Evolutionary conservation across 2,329 filamentous ascomycete species (phyloP).

Genomic region (Coniella lustricola): DNA sequence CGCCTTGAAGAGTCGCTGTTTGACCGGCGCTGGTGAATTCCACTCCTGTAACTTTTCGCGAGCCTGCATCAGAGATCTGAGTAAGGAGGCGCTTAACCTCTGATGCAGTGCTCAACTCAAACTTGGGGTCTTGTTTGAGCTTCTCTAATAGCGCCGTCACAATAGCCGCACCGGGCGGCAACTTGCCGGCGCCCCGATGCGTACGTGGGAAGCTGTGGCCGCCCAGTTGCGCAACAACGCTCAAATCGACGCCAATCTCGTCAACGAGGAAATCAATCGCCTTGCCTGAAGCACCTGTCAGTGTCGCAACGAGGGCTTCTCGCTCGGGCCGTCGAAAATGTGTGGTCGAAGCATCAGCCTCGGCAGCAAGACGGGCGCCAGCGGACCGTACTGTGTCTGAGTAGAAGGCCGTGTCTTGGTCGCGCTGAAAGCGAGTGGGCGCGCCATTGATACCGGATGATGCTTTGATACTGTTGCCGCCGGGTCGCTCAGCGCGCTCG

Average conservation of each 20-base stretch:
- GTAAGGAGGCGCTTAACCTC: slow-evolving; percentile 46
- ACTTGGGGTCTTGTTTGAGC: slow-evolving; percentile 41
- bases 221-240: slow-evolving; percentile 50
- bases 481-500: slow-evolving; percentile 52
- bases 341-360: slow-evolving; percentile 17
- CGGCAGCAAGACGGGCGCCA: slow-evolving; percentile 33
- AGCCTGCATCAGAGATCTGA: slow-evolving; percentile 10
- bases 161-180: slow-evolving; percentile 53
- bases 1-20: slow-evolving; percentile 36
- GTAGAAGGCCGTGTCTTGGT: slow-evolving; percentile 36
- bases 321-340: slow-evolving; percentile 22
- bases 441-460: slow-evolving; percentile 61
- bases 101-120: slow-evolving; percentile 44
- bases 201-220: slow-evolving; percentile 51
- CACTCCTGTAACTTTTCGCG: slow-evolving; percentile 41
- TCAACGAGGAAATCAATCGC: slow-evolving; percentile 50
- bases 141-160: slow-evolving; percentile 45
- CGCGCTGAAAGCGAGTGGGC: slow-evolving; percentile 48
- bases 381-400: slow-evolving; percentile 52
- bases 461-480: slow-evolving; percentile 60
- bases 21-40: slow-evolving; percentile 35
- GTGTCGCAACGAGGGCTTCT: slow-evolving; percentile 37
- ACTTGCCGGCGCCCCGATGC: slow-evolving; percentile 48
- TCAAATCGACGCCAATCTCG: slow-evolving; percentile 51
- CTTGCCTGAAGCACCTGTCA: slow-evolving; percentile 41